Evolutionary conservation across 1,284 basidiomycete genomes (phyloP).

Genomic region (Leccinum laetum): DNA sequence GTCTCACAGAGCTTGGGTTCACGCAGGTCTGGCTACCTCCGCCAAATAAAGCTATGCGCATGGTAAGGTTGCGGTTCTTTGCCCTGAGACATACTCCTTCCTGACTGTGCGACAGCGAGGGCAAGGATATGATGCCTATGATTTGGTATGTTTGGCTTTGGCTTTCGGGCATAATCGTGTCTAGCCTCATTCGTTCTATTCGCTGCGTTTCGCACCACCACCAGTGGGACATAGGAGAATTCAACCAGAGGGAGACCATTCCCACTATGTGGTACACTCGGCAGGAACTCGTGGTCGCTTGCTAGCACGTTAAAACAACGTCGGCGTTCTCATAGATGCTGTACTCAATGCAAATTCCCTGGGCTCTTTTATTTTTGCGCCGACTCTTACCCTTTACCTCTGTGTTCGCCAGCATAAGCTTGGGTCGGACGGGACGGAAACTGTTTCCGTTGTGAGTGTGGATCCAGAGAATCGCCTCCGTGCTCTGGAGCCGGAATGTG

Average conservation of each 20-base stretch:
- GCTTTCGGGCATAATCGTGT: neutral
- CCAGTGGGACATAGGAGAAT: conserved; percentile 90
- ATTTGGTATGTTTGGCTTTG: conserved; percentile 50
- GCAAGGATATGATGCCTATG: conserved; percentile 80
- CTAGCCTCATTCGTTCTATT: neutral
- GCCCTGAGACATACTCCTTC: neutral
- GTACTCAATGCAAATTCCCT: conserved; percentile 64
- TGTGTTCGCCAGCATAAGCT: conserved; percentile 61
- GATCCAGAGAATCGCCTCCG: conserved; percentile 63
- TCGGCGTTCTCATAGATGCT: conserved; percentile 75
- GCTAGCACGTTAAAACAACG: conserved; percentile 57
- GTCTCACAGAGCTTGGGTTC: conserved; percentile 76
- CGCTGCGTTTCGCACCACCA: conserved; percentile 27
- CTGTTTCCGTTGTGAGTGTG: conserved; percentile 76
- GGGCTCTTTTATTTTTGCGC: neutral
- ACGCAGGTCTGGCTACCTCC: conserved; percentile 84
- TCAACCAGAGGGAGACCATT: conserved; percentile 80
- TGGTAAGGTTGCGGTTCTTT: conserved; percentile 41
- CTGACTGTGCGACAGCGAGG: conserved; percentile 45
- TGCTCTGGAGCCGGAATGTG: conserved; percentile 56
- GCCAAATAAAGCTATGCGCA: conserved; percentile 67
- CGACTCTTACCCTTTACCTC: conserved; percentile 12
- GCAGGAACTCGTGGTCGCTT: conserved; percentile 74
- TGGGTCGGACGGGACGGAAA: conserved; percentile 82
- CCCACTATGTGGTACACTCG: conserved; percentile 92